A percentile compares a stretch with the other conserved stretches of the same genome.
phyloP scores from a whole-genome alignment of 1,284 basidiomycete genomes.

The Sphagnurus paluster region DNA sequence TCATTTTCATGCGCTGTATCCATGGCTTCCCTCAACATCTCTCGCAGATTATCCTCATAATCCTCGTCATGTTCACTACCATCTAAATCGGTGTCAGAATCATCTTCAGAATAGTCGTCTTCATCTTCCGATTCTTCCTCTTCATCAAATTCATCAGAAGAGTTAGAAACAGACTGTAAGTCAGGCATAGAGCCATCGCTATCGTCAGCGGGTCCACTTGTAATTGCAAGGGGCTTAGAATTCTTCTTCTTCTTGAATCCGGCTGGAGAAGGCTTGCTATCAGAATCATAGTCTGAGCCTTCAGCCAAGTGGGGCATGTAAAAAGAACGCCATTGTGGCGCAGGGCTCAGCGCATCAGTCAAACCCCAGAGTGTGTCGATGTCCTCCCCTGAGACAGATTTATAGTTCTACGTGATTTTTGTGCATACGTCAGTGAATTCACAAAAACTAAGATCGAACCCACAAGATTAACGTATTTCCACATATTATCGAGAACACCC shows the following conservation, averaged over 20 bases:
- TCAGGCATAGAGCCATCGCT: slow-evolving; percentile 61
- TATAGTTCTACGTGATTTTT: slow-evolving; percentile 54
- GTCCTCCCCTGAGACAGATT: slow-evolving; percentile 45
- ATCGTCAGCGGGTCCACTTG: slow-evolving; percentile 38
- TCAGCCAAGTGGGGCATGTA: slow-evolving; percentile 30
- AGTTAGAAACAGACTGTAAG: slow-evolving; percentile 62
- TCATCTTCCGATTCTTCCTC: slow-evolving; percentile 40
- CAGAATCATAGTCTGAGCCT: slow-evolving; percentile 32
- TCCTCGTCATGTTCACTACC: slow-evolving; percentile 64
- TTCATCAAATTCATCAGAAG: slow-evolving; percentile 40
- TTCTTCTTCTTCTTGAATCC: slow-evolving; percentile 28
- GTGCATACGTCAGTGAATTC: slow-evolving; percentile 3
- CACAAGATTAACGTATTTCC: slow-evolving; percentile 63
- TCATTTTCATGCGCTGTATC: slow-evolving; percentile 60
- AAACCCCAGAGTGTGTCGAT: slow-evolving; percentile 68
- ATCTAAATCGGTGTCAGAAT: no score
- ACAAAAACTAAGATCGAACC: slow-evolving; percentile 20
- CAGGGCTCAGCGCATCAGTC: slow-evolving; percentile 47
- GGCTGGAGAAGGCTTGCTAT: slow-evolving; percentile 23
- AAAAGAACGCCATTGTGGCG: slow-evolving; percentile 61
- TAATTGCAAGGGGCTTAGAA: slow-evolving; percentile 48
- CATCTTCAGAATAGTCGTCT: slow-evolving; percentile 36
- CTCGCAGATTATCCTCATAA: slow-evolving; percentile 63
- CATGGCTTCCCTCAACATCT: slow-evolving; percentile 69
- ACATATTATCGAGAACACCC: slow-evolving; percentile 55